Evolutionary conservation across 106 monocot genomes (phyloP), one percentile per base, ranked within the genome.

Genomic region (Iris macrosiphon): DNA sequence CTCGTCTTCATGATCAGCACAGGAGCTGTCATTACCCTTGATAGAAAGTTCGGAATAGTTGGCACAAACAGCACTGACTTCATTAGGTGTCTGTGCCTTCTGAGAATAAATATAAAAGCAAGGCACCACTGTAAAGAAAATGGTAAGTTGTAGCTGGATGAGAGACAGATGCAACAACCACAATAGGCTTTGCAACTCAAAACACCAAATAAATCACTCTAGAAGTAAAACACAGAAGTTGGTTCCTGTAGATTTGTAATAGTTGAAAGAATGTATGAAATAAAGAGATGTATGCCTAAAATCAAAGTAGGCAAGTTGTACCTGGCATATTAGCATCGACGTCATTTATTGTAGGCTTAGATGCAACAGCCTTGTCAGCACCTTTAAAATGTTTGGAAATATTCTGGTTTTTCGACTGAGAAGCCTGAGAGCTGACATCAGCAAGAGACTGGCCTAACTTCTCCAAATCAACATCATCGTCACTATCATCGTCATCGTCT

Each of bases 51-150:
- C 72, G 25, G 78, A 47, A 15, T 44, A 69, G 7, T 57, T 46
- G 25, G 49, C 39, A 61, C 60, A 61, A 31, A 65, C 26, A 45
- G 34, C 26, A 57, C 22, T 47, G 0, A 52, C 31, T 12, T 40
- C 50, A 28, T 25, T 40, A 22, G 37, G 18, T 5, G 34, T 46
- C 35, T 25, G 40, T 35, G 68, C 79, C 67, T 79, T 74, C 29
- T 77, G 66, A 26, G 62, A 52, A 63, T 78, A 98, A 35, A 84
- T 65, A 70, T 98, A 98, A 68, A 98, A 98, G 52, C 98, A 98
- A 70, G 98, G 91, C 13, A 98, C 37, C 46, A 79, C 98, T 98
- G 75, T 69, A 83, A 54, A 26, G 18, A 57, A 56, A n/a, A 57
- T 19, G n/a, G n/a, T 31, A 37, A 66, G 17, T 34, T 3, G 20